These are phyloP conservation scores for Macroventuria anomochaeta DNA, from an alignment of 2,329 filamentous ascomycete genomes.

Conservation along the genomic window DNA sequence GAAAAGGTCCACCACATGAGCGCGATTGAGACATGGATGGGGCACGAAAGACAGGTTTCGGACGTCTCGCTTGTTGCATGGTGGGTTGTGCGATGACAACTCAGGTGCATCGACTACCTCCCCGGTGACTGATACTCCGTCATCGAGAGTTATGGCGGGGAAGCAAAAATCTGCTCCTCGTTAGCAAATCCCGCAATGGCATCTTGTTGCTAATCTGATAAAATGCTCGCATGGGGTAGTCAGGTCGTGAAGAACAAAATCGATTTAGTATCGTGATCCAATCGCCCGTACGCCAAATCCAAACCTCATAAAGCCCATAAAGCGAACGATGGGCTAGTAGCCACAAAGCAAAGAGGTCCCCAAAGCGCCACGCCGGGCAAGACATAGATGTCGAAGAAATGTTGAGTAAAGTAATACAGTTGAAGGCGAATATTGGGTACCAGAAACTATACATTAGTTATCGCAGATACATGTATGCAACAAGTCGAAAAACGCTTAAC, in stretches of 20 bases:
- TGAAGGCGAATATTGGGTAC: slow-evolving; percentile 33
- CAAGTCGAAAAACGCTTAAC: slow-evolving; percentile 31
- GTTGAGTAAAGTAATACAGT: slow-evolving; percentile 29
- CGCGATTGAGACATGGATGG: not conserved
- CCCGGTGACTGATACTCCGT: too few species aligned
- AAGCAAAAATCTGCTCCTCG: too few species aligned
- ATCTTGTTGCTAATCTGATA: too few species aligned
- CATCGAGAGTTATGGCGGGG: too few species aligned
- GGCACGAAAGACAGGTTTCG: not conserved
- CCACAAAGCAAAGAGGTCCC: slow-evolving; percentile 5
- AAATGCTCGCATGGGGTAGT: not conserved
- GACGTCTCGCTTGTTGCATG: not conserved
- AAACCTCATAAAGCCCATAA: slow-evolving; percentile 32
- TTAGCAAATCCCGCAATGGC: too few species aligned
- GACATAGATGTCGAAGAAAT: slow-evolving; percentile 11
- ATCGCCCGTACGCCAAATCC: slow-evolving; percentile 29
- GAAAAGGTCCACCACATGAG: not conserved
- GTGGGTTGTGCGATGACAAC: too few species aligned
- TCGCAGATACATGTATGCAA: slow-evolving; percentile 26
- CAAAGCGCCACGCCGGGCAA: slow-evolving; percentile 16
- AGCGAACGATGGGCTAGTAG: slow-evolving; percentile 24
- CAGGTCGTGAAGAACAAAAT: slow-evolving; percentile 3
- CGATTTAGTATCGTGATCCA: slow-evolving; percentile 36
- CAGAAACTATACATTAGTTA: slow-evolving; percentile 45
- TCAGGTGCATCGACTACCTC: too few species aligned